Percentiles rank a stretch among this genome's conserved stretches.
Conservation (phyloP, 805 yeast genomes). For the Pichia paraexigua region DNA sequence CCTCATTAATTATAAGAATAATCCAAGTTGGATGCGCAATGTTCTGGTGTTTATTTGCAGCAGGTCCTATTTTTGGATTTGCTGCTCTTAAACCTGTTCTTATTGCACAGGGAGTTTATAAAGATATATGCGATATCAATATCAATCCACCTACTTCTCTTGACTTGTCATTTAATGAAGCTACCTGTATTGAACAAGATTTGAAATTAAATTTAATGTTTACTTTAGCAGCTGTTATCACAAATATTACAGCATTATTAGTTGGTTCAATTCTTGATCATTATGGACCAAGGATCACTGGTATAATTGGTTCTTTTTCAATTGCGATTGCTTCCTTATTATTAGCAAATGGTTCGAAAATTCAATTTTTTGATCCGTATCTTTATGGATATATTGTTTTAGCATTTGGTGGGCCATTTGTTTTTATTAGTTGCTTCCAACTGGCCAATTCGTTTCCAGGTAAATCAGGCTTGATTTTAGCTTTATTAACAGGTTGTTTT, state of each 20-base stretch:
- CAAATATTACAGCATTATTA: slow-evolving; percentile 73
- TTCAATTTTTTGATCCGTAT: slow-evolving; percentile 49
- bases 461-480: slow-evolving; percentile 72
- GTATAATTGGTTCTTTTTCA: slow-evolving; percentile 60
- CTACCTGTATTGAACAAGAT: slow-evolving; percentile 67
- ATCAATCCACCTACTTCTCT: neutral
- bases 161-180: slow-evolving; percentile 6
- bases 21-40: slow-evolving; percentile 68
- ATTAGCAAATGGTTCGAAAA: slow-evolving; percentile 19
- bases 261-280: slow-evolving; percentile 76
- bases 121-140: slow-evolving; percentile 41
- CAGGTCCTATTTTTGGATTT: slow-evolving; percentile 92
- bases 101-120: slow-evolving; percentile 68
- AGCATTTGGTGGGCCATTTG: slow-evolving; percentile 92
- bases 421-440: slow-evolving; percentile 84
- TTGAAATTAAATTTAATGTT: slow-evolving; percentile 74
- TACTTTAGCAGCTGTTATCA: slow-evolving; percentile 77
- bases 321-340: slow-evolving; percentile 46
- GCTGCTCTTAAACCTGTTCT: slow-evolving; percentile 88
- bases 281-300: slow-evolving; percentile 76
- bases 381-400: slow-evolving; percentile 63
- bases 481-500: slow-evolving; percentile 86
- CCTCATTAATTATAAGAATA: slow-evolving; percentile 27
- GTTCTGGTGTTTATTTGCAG: slow-evolving; percentile 81
- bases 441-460: slow-evolving; percentile 81